Percentiles rank a stretch among this genome's conserved stretches.
phyloP scores from a whole-genome alignment of 2,329 filamentous ascomycete species.

The Macrophomina phaseolina region DNA sequence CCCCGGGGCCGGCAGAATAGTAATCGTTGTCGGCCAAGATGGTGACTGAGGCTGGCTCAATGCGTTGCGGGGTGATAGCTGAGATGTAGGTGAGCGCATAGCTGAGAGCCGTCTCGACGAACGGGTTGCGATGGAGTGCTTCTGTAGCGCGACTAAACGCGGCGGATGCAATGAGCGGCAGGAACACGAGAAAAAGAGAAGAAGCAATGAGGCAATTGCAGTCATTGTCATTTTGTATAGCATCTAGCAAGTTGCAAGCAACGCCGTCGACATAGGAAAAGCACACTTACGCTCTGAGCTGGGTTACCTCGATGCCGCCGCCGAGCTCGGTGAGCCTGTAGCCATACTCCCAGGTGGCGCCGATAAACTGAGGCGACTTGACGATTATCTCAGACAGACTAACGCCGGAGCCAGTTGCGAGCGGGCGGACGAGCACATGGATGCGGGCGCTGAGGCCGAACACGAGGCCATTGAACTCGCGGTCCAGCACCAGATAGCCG shows the following conservation, averaged over 20 bases:
- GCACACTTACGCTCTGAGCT: conserved; percentile 75
- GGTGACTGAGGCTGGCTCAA: conserved; percentile 74
- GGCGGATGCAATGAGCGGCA: conserved; percentile 26
- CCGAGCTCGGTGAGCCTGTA: conserved; percentile 72
- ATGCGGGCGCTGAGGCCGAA: conserved; percentile 70
- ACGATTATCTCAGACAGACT: conserved; percentile 76
- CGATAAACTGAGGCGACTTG: conserved; percentile 86
- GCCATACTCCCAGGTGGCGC: conserved; percentile 87
- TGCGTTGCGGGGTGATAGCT: conserved; percentile 53
- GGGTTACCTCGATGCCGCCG: conserved; percentile 81
- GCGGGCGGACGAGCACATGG: conserved; percentile 63
- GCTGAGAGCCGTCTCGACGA: conserved; percentile 88
- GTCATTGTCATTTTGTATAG: conserved; percentile 3
- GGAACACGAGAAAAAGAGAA: conserved; percentile 16
- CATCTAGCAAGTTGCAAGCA: conserved; percentile 3
- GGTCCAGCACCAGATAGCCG: conserved; percentile 93
- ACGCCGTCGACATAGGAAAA: not conserved
- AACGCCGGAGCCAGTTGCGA: conserved; percentile 66
- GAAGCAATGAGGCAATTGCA: not conserved
- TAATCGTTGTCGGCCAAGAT: conserved; percentile 97
- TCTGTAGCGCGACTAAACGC: conserved; percentile 30
- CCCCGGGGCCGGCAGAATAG: conserved; percentile 68
- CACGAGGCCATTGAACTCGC: conserved; percentile 76
- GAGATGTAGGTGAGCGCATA: conserved; percentile 86
- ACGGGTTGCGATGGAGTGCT: conserved; percentile 71